A percentile compares a stretch with the other conserved stretches of the same genome.
Conservation (phyloP, 75 land plant species). For the Selaginella moellendorffii region DNA sequence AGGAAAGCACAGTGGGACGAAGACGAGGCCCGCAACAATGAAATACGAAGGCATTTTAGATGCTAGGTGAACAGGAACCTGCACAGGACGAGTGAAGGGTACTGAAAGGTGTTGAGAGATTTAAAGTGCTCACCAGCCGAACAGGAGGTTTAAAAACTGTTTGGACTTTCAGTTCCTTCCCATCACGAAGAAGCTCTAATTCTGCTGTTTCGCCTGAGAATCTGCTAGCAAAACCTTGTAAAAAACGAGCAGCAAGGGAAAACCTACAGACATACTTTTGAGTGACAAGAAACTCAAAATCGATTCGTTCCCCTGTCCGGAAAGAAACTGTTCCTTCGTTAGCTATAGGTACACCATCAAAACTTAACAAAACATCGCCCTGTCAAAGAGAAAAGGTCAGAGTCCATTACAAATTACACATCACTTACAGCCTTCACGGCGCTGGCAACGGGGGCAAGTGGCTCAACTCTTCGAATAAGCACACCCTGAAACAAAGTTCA, state of each 20-base stretch:
- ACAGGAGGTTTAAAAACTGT: conserved; percentile 56
- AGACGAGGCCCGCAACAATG: conserved; percentile 86
- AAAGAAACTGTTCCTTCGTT: conserved; percentile 95
- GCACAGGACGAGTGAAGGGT: not conserved
- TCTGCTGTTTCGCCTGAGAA: conserved; percentile 79
- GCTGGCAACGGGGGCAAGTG: conserved; percentile 56
- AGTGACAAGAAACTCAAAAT: conserved; percentile 78
- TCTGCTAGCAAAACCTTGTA: conserved; percentile 30
- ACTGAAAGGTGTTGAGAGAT: not conserved
- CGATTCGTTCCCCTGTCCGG: conserved; percentile 81
- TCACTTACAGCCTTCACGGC: conserved; percentile 50
- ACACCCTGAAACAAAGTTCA: conserved; percentile 51
- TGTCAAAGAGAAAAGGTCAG: too few relatives aligned
- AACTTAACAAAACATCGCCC: conserved; percentile 94
- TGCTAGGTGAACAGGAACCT: conserved; percentile 94
- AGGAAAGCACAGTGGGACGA: conserved; percentile 82
- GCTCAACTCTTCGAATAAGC: conserved; percentile 73
- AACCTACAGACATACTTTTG: conserved; percentile 53
- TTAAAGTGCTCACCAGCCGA: conserved; percentile 40
- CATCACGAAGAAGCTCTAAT: conserved; percentile 69
- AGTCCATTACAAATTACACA: too few relatives aligned
- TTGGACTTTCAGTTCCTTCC: conserved; percentile 37
- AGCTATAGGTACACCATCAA: conserved; percentile 76
- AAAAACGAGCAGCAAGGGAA: not conserved
- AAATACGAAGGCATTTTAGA: conserved; percentile 77